Percentiles rank a stretch among this genome's conserved stretches.
Evolutionary conservation across 345 rosid species (phyloP).

Genomic region (Brassica nigra): DNA sequence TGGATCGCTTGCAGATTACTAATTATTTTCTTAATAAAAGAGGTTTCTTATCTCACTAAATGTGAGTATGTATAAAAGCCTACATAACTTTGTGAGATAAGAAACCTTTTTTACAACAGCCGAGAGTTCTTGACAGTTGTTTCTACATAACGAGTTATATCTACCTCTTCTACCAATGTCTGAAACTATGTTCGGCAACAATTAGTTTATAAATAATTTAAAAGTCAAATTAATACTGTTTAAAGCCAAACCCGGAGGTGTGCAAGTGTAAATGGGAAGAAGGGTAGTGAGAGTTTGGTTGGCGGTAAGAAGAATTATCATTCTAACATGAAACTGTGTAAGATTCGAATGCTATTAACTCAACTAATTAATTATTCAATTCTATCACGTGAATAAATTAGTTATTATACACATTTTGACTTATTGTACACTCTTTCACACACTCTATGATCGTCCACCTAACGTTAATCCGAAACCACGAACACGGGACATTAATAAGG

Average conservation of each 20-base stretch:
- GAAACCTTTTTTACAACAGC: background rate
- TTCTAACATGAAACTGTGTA: background rate
- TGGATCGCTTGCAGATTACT: too few relatives aligned
- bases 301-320: slow-evolving; percentile 1
- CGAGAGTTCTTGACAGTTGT: background rate
- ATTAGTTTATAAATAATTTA: background rate
- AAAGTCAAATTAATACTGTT: background rate
- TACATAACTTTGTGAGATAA: background rate
- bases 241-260: background rate
- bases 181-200: background rate
- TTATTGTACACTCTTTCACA: slow-evolving; percentile 16
- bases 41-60: too few relatives aligned
- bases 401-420: slow-evolving; percentile 16
- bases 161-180: background rate
- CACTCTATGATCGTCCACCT: slow-evolving; percentile 5
- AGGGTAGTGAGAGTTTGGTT: background rate
- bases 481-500: background rate
- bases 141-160: background rate
- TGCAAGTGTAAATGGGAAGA: slow-evolving; percentile 10
- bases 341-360: slow-evolving; percentile 8
- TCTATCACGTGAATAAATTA: slow-evolving; percentile 13
- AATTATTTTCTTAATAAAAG: too few relatives aligned
- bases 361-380: background rate
- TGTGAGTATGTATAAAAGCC: too few relatives aligned
- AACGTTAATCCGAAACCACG: background rate